These are phyloP conservation scores for Cynara cardunculus DNA, from an alignment of 129 eudicot genomes.

Conservation along the genomic window DNA sequence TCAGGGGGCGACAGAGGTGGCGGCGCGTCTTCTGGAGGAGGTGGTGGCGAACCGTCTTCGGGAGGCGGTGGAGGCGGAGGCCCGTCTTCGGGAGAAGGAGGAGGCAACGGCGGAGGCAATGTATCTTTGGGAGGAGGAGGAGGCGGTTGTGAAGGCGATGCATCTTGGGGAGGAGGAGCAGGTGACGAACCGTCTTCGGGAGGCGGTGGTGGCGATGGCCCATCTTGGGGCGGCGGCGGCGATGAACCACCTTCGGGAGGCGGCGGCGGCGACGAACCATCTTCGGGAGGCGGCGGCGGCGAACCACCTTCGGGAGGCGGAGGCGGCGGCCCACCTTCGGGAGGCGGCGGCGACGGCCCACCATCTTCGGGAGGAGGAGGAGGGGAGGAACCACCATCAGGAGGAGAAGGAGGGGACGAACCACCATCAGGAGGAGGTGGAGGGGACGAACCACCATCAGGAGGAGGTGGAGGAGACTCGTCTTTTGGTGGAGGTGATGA, in stretches of 20 bases:
- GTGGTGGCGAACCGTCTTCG: not conserved
- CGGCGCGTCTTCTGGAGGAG: too few relatives aligned
- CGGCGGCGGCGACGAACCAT: not conserved
- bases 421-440: not conserved
- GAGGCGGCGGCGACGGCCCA: not conserved
- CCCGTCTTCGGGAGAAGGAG: too few relatives aligned
- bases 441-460: not conserved
- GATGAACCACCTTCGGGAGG: not conserved
- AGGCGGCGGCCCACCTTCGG: not conserved
- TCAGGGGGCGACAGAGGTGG: too few relatives aligned
- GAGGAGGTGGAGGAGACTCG: not conserved
- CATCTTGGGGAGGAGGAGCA: not conserved
- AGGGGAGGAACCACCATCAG: not conserved
- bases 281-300: not conserved
- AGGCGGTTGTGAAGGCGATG: too few relatives aligned
- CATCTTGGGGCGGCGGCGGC: not conserved
- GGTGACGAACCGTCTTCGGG: not conserved
- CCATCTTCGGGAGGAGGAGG: not conserved
- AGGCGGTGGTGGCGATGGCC: not conserved
- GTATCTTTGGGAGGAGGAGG: too few relatives aligned
- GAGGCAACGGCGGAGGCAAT: too few relatives aligned
- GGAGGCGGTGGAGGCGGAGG: too few relatives aligned
- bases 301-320: not conserved
- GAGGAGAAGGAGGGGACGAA: not conserved
- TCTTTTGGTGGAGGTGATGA: not conserved